Conservation (phyloP, 208 protist genomes). For the Phytomonas sp. region DNA sequence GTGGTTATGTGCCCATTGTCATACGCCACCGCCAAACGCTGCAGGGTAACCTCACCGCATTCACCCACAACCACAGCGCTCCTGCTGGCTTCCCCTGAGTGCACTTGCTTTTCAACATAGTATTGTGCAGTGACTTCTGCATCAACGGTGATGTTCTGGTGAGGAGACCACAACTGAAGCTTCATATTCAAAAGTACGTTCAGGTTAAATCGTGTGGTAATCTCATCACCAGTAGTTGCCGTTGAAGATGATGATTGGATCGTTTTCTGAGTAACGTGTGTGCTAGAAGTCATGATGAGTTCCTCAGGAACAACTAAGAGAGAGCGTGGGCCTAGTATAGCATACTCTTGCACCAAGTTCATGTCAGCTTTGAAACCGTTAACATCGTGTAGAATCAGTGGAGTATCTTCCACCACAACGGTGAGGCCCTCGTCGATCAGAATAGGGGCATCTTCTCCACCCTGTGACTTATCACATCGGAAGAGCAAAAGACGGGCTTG, state of each 20-base stretch:
- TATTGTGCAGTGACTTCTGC: conserved; percentile 16
- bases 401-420: conserved; percentile 24
- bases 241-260: not conserved
- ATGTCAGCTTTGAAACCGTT: conserved; percentile 2
- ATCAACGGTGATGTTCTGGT: conserved; percentile 21
- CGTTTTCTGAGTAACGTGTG: not conserved
- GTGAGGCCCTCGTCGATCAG: conserved; percentile 32
- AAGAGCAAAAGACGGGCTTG: conserved; percentile 30
- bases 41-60: not conserved
- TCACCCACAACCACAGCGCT: not conserved
- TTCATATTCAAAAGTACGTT: conserved; percentile 13
- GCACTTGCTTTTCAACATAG: conserved; percentile 19
- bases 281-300: not conserved
- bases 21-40: not conserved
- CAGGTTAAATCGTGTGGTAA: not conserved
- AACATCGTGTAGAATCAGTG: conserved; percentile 15
- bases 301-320: conserved; percentile 18
- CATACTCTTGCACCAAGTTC: conserved; percentile 12
- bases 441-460: conserved; percentile 18
- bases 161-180: conserved; percentile 12
- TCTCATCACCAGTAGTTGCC: not conserved
- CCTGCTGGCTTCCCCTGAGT: conserved; percentile 9
- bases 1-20: not conserved
- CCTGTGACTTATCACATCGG: conserved; percentile 13
- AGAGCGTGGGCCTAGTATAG: conserved; percentile 21